Percentiles rank a stretch among this genome's conserved stretches.
Evolutionary conservation across 305 asterid genomes (phyloP).

Genomic region (Ajuga reptans): DNA sequence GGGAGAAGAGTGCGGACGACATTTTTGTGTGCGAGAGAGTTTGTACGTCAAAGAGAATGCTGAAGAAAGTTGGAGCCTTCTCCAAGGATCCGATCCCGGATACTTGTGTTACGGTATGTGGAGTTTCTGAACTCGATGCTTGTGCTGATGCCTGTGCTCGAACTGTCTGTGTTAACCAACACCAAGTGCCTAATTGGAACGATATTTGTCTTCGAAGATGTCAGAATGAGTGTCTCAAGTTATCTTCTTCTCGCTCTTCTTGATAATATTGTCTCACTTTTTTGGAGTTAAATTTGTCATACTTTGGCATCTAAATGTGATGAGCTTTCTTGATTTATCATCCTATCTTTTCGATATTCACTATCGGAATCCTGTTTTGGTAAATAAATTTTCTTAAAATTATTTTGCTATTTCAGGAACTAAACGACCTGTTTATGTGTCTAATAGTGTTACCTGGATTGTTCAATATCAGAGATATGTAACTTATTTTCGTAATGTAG

Average conservation of each 20-base stretch:
- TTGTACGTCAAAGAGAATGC: conserved; percentile 89
- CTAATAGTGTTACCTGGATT: neutral
- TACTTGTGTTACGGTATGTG: conserved; percentile 87
- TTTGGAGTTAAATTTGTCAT: neutral
- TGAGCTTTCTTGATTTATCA: neutral
- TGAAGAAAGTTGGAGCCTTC: conserved; percentile 87
- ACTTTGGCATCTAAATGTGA: neutral
- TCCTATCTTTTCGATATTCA: neutral
- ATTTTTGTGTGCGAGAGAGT: conserved; percentile 93
- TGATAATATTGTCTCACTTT: conserved; percentile 5
- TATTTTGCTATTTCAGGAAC: neutral
- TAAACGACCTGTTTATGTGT: neutral
- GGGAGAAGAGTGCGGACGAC: conserved; percentile 78
- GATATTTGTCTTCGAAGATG: conserved; percentile 86
- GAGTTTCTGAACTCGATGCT: conserved; percentile 89
- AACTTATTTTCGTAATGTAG: neutral
- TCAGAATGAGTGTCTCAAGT: conserved; percentile 82
- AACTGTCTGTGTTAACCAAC: conserved; percentile 84
- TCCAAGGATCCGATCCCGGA: conserved; percentile 90
- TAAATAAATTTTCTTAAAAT: neutral
- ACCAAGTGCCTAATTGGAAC: conserved; percentile 94
- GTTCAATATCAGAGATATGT: neutral
- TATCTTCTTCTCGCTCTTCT: conserved; percentile 52
- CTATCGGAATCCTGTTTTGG: neutral
- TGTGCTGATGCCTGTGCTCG: conserved; percentile 96